Evolutionary conservation across 2,329 filamentous ascomycete genomes (phyloP), one percentile per base, ranked within the genome.

Genomic region (Aspergillus jensenii): DNA sequence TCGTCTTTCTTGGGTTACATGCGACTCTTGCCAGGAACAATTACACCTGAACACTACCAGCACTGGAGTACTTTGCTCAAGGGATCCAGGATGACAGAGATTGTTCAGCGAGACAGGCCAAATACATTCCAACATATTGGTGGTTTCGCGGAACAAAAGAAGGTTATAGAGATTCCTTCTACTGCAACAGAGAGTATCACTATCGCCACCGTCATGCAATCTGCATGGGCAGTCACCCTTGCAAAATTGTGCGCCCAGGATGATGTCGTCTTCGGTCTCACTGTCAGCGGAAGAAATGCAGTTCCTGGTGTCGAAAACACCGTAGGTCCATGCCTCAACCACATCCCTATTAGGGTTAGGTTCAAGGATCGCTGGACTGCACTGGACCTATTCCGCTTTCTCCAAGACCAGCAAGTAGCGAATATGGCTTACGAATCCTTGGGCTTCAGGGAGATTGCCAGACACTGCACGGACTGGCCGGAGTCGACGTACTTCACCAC

Each of bases 311-410:
- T 82, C 19, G 83, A 87, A 59, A 76, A 76, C 53, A 83, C 88
- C 47, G 79, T 84, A 46, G 87, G 87, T 0, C 87, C 87, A 0
- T 87, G 85, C 60, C 87, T 87, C 79, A 87, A 89, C 64, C 86
- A 88, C 66, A 79, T 87, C 1, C 87, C 87, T 0, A 80, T 89
- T 37, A 81, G 87, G 19, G 81, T 89, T 14, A 74, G 74, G 27
- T 84, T 89, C 65, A 73, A 76, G 3, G 65, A 77, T 0, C 67
- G 71, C 3, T 84, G 82, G 80, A 84, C 78, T 3, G 82, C 75
- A 0, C 61, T 78, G 2, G 82, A 86, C 55, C 74, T 87, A 4
- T 78, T 87, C 56, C 74, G 76, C 15, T 72, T 77, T 56, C 78
- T 86, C 19, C 83, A 87, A 70, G 74, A 81, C 58, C 84, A 87